Conservation (phyloP, 2,329 filamentous ascomycete species). For the Laburnicola sp. region DNA sequence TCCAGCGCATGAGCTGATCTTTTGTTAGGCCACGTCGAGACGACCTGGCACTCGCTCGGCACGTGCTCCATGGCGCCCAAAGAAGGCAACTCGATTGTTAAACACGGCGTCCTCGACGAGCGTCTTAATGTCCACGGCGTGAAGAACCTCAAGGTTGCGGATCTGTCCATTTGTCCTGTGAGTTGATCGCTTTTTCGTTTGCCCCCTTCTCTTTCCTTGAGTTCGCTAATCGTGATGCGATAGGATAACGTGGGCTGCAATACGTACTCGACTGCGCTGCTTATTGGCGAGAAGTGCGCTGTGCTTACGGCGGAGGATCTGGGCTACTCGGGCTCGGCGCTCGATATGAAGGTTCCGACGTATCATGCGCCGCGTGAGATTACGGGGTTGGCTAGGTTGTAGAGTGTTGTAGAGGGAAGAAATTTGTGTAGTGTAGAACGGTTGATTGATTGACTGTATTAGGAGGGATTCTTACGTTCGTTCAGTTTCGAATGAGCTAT, state of each 20-base stretch:
- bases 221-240: neutral
- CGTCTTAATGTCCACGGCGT: slow-evolving; percentile 77
- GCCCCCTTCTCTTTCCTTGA: neutral
- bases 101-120: slow-evolving; percentile 77
- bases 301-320: slow-evolving; percentile 72
- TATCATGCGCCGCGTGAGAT: slow-evolving; percentile 54
- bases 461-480: too few relatives aligned
- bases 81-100: slow-evolving; percentile 78
- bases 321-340: slow-evolving; percentile 69
- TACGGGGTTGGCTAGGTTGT: slow-evolving; percentile 48
- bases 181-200: neutral
- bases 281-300: slow-evolving; percentile 76
- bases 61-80: slow-evolving; percentile 78
- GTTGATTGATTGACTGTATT: too few relatives aligned
- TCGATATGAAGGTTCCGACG: slow-evolving; percentile 73
- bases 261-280: slow-evolving; percentile 68
- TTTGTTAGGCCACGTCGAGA: slow-evolving; percentile 64
- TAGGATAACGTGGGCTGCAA: slow-evolving; percentile 68
- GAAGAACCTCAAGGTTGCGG: slow-evolving; percentile 75
- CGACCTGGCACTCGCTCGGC: slow-evolving; percentile 69
- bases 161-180: slow-evolving; percentile 70
- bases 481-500: too few relatives aligned
- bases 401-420: slow-evolving; percentile 10
- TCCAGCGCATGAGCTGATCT: slow-evolving; percentile 4
- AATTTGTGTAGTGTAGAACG: too few relatives aligned